A percentile compares a stretch with the other conserved stretches of the same genome.
Conservation (phyloP, 108 stramenopile species). For the Nitzschia sp. region DNA sequence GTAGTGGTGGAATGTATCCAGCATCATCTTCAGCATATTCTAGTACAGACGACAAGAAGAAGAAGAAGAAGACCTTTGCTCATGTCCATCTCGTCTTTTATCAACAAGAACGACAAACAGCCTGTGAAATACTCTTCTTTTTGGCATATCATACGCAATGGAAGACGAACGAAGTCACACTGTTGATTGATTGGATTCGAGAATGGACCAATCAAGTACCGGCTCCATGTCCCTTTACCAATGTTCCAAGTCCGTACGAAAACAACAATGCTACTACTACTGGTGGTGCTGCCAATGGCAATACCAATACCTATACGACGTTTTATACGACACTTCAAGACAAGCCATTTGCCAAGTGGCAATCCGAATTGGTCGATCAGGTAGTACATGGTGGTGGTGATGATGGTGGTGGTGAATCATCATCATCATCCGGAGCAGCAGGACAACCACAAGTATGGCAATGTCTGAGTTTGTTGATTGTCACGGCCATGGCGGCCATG, state of each 20-base stretch:
- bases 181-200: constrained; percentile 64
- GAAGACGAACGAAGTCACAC: constrained; percentile 50
- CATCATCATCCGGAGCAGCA: no score
- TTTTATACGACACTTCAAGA: constrained; percentile 23
- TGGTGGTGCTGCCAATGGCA: neutral
- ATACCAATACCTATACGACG: neutral
- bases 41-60: neutral
- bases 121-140: constrained; percentile 67
- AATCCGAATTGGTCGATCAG: constrained; percentile 56
- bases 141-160: constrained; percentile 81
- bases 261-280: neutral
- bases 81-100: constrained; percentile 53
- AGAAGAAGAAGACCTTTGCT: constrained; percentile 22
- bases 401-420: no score
- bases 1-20: constrained; percentile 7
- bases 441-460: constrained; percentile 65
- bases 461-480: constrained; percentile 50
- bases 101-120: constrained; percentile 65
- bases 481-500: constrained; percentile 65
- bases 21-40: constrained; percentile 11
- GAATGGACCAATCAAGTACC: constrained; percentile 52
- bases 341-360: constrained; percentile 64
- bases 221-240: constrained; percentile 58
- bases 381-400: no score
- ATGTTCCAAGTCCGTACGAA: constrained; percentile 64